Conservation (phyloP, 768 basidiomycete species). For the Porphyrellus cyaneotinctus region DNA sequence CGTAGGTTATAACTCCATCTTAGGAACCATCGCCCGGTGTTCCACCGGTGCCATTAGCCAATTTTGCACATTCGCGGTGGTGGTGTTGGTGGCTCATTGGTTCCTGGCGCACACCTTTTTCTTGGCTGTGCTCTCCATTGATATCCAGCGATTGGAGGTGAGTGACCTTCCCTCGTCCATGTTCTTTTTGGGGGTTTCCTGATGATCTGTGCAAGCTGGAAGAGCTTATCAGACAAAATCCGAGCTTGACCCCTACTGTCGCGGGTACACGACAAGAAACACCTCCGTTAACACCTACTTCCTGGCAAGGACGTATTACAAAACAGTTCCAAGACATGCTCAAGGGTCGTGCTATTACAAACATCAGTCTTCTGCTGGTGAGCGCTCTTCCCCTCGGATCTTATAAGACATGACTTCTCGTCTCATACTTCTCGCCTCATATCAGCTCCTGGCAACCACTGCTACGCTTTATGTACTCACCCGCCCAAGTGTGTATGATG, state of each 20-base stretch:
- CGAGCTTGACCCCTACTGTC: slow-evolving; percentile 47
- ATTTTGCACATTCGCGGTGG: slow-evolving; percentile 90
- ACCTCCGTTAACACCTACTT: slow-evolving; percentile 13
- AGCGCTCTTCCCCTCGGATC: slow-evolving; percentile 16
- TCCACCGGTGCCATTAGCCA: slow-evolving; percentile 81
- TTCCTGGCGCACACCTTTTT: slow-evolving; percentile 96
- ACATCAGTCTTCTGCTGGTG: slow-evolving; percentile 78
- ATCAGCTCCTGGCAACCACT: slow-evolving; percentile 72
- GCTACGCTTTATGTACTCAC: slow-evolving; percentile 73
- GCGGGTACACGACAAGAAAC: slow-evolving; percentile 25
- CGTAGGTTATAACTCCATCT: slow-evolving; percentile 76
- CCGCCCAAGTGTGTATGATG: slow-evolving; percentile 40
- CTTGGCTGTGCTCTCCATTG: slow-evolving; percentile 90
- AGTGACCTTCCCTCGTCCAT: slow-evolving; percentile 10
- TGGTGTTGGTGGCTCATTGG: slow-evolving; percentile 95
- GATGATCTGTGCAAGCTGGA: slow-evolving; percentile 52
- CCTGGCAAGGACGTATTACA: slow-evolving; percentile 32
- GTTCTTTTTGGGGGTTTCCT: slow-evolving; percentile 2
- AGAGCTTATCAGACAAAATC: slow-evolving; percentile 76
- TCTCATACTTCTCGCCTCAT: slow-evolving; percentile 9
- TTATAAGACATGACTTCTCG: not conserved
- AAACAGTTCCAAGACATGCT: slow-evolving; percentile 41
- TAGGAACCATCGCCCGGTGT: slow-evolving; percentile 71
- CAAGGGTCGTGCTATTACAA: slow-evolving; percentile 66
- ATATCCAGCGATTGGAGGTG: slow-evolving; percentile 89